Percentiles rank a stretch among this genome's conserved stretches.
These are phyloP conservation scores for Blastobotrys arbuscula DNA, from an alignment of 1,139 yeast genomes.

Conservation along the genomic window DNA sequence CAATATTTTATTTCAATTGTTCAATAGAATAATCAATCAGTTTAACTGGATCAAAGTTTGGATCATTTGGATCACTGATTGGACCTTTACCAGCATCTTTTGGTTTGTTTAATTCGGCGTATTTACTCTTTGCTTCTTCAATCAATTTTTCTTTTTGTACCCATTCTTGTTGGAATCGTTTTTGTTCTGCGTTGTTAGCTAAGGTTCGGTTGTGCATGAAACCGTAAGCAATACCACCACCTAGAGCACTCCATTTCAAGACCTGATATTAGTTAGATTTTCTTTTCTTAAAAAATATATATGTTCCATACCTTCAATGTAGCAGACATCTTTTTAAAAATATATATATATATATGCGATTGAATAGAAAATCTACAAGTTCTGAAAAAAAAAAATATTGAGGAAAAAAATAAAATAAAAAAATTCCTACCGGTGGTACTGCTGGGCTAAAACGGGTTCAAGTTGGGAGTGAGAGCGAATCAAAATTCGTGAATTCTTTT, in stretches of 20 bases:
- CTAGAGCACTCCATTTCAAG: constrained; percentile 88
- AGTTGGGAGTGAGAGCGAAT: too few relatives aligned
- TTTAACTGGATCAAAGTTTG: constrained; percentile 75
- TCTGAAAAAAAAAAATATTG: neutral
- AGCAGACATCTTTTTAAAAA: constrained; percentile 17
- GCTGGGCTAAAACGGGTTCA: too few relatives aligned
- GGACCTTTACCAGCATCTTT: constrained; percentile 33
- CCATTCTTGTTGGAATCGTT: constrained; percentile 55
- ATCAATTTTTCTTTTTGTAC: constrained; percentile 70
- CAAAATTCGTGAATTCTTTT: too few relatives aligned
- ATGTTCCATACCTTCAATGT: constrained; percentile 26
- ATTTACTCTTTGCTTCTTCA: constrained; percentile 80
- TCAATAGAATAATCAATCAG: constrained; percentile 32
- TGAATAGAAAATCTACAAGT: too few relatives aligned
- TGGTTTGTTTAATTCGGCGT: constrained; percentile 58
- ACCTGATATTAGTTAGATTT: constrained; percentile 39
- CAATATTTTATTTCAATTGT: constrained; percentile 19
- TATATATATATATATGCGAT: too few relatives aligned
- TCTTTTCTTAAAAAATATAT: neutral
- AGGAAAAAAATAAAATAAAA: too few relatives aligned
- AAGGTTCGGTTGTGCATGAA: constrained; percentile 75
- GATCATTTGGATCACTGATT: constrained; percentile 77
- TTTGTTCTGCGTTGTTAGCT: constrained; percentile 53
- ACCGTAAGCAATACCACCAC: constrained; percentile 86
- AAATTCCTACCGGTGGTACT: too few relatives aligned